Conservation (phyloP, 805 yeast species). For the Myxozyma sirexii region DNA sequence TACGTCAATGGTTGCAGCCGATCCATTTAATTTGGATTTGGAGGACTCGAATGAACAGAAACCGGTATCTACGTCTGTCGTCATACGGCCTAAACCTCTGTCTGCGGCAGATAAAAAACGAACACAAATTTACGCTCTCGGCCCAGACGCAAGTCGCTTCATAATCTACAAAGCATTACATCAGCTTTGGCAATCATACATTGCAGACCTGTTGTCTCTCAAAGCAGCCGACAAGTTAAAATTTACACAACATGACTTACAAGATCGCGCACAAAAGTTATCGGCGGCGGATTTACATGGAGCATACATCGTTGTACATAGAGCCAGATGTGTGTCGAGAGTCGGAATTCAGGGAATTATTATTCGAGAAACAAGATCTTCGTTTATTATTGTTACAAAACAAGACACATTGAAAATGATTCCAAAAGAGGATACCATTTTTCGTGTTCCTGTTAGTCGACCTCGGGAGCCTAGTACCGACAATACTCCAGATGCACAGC, state of each 20-base stretch:
- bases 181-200: constrained; percentile 28
- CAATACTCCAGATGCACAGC: not conserved
- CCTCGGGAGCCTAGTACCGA: not conserved
- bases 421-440: constrained; percentile 28
- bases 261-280: constrained; percentile 18
- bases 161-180: constrained; percentile 14
- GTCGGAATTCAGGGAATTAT: constrained; percentile 26
- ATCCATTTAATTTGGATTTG: not conserved
- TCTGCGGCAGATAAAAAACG: constrained; percentile 23
- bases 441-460: constrained; percentile 1
- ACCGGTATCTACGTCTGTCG: not conserved
- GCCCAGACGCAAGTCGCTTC: constrained; percentile 11
- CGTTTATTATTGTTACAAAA: constrained; percentile 17
- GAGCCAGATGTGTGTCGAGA: constrained; percentile 20
- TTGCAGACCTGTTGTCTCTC: constrained; percentile 15
- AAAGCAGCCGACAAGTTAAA: not conserved
- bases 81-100: constrained; percentile 26
- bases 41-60: not conserved
- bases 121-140: constrained; percentile 5
- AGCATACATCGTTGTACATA: constrained; percentile 17
- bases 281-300: constrained; percentile 32
- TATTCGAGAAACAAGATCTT: constrained; percentile 18
- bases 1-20: not conserved
- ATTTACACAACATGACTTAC: constrained; percentile 3
- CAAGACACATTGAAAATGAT: constrained; percentile 13